Base-by-base conservation (phyloP, 257 asterid species). In the Haberlea rhodopensis region DNA sequence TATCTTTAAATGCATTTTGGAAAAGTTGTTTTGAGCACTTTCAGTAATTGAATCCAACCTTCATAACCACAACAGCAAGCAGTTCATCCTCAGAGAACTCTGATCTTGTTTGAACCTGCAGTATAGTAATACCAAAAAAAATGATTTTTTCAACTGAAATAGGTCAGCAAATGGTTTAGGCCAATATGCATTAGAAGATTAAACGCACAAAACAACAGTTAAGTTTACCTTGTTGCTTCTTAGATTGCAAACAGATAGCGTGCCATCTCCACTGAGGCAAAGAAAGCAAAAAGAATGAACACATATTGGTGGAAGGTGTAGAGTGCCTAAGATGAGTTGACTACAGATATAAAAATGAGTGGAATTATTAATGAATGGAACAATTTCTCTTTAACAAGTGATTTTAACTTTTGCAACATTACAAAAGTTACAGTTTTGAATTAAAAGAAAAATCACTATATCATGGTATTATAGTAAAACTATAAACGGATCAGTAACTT, bases 1-100 rank as follows among this genome's bases (percentile, higher is more conserved):
- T 63, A 16, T 27, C 60, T 59, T 18, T 53, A 22, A 21, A 53
- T 45, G 46, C 58, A 71, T 57, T 67, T 52, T 19, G 63, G n/a
- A 69, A 24, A 56, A 67, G 10, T 45, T 52, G 37, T 53, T n/a
- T 69, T 24, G 51, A 20, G 28, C 63, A 53, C n/a, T 54, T 59
- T 13, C 16, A 32, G 24, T 29, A 45, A 34, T 45, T 53, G 66
- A 43, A 72, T 16, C 81, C 60, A 72, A 92, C 97, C 99, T 89
- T 89, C 97, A 92, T 80, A 67, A 87, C 76, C 69, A 92, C 95
- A 61, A 85, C 90, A 6, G 97, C 89, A n/a, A 92, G 99, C 71
- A 87, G 80, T 70, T 89, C 97, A 58, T 89, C 97, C 81, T 89
- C 99, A 23, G 95, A 87, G 78, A 92, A 92, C 76, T 92, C 97